A percentile compares a stretch with the other conserved stretches of the same genome.
These are phyloP conservation scores for Blastobotrys capitulatus DNA, from an alignment of 1,139 yeast genomes.

Conservation along the genomic window DNA sequence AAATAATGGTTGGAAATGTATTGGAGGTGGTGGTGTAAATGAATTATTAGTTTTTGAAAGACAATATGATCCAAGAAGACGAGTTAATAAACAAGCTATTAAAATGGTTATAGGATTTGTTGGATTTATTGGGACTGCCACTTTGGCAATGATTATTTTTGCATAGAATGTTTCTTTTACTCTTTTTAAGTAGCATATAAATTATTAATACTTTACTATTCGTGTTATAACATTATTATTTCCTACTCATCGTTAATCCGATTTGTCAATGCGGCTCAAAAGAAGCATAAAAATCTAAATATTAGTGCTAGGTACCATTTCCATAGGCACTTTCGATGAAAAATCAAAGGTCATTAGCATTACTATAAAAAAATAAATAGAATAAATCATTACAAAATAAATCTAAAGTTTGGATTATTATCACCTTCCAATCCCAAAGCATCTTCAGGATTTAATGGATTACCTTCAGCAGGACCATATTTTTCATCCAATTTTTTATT, in stretches of 20 bases:
- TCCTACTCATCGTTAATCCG: too few species aligned
- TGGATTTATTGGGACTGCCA: conserved; percentile 11
- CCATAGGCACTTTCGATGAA: too few species aligned
- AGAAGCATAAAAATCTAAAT: too few species aligned
- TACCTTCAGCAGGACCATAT: conserved; percentile 22
- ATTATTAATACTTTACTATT: too few species aligned
- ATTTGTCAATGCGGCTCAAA: too few species aligned
- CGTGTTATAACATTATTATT: too few species aligned
- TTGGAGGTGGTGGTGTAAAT: conserved; percentile 40
- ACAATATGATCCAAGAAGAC: conserved; percentile 15
- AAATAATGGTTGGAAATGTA: conserved; percentile 41
- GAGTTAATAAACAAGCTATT: conserved; percentile 16
- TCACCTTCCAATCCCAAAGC: conserved; percentile 17
- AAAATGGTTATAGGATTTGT: conserved; percentile 15
- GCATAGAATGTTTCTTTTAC: too few species aligned
- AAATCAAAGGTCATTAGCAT: background rate
- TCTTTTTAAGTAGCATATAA: too few species aligned
- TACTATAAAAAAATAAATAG: background rate
- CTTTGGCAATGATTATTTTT: conserved; percentile 7
- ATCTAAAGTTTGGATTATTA: conserved; percentile 19
- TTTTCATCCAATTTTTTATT: conserved; percentile 24
- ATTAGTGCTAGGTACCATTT: too few species aligned
- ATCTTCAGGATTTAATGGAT: conserved; percentile 14
- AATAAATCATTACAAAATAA: conserved; percentile 15
- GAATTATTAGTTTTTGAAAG: conserved; percentile 38